A percentile compares a stretch with the other conserved stretches of the same genome.
Conservation (phyloP, 352 stramenopile species). For the Globisporangium splendens region DNA sequence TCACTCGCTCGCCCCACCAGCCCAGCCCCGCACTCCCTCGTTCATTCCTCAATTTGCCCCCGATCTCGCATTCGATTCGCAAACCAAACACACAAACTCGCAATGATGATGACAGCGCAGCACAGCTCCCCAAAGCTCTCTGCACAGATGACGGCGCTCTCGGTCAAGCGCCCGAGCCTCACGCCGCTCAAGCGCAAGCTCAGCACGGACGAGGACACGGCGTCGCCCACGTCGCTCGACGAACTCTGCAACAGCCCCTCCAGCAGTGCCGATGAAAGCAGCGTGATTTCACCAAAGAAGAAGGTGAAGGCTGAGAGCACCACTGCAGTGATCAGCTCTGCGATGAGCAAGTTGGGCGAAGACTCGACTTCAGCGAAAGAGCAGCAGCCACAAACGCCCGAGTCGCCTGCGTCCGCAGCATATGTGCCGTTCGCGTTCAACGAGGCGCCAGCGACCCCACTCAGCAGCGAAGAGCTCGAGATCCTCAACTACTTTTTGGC, state of each 20-base stretch:
- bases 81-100: neutral
- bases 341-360: constrained; percentile 30
- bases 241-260: constrained; percentile 15
- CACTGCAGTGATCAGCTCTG: constrained; percentile 9
- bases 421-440: constrained; percentile 29
- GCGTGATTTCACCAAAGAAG: constrained; percentile 48
- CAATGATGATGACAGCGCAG: constrained; percentile 12
- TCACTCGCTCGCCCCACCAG: neutral
- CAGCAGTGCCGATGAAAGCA: constrained; percentile 16
- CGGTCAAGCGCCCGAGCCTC: constrained; percentile 36
- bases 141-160: constrained; percentile 17
- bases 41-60: neutral
- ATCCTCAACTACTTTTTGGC: constrained; percentile 40
- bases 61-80: neutral
- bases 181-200: constrained; percentile 50
- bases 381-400: neutral
- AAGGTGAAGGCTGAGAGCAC: constrained; percentile 27
- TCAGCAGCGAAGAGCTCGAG: constrained; percentile 34
- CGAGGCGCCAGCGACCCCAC: constrained; percentile 16
- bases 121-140: constrained; percentile 11
- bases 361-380: neutral
- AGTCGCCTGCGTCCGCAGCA: constrained; percentile 5
- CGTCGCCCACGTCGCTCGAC: constrained; percentile 39
- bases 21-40: neutral
- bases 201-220: constrained; percentile 19